These are phyloP conservation scores for Solanum stenotomum DNA, from an alignment of 257 asterid species.

Conservation along the genomic window DNA sequence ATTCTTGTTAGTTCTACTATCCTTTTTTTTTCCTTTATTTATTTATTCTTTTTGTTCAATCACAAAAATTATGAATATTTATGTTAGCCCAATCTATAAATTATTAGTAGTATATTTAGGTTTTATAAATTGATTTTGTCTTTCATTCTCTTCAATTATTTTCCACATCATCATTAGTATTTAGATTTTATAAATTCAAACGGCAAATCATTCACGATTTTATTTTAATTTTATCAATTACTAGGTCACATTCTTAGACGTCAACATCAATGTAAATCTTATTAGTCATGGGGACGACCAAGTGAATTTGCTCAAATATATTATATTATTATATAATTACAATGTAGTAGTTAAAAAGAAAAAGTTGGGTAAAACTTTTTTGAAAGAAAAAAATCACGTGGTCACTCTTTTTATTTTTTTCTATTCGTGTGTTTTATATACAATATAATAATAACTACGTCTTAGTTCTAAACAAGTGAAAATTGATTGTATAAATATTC, in stretches of 20 bases:
- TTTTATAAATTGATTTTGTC: neutral
- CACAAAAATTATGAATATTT: neutral
- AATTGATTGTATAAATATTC: neutral
- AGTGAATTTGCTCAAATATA: neutral
- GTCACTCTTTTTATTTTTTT: neutral
- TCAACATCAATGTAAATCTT: neutral
- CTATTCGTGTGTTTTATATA: neutral
- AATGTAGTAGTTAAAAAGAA: neutral
- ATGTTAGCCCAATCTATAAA: neutral
- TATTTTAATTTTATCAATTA: neutral
- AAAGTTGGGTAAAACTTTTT: neutral
- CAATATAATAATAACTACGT: neutral
- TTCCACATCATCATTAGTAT: neutral
- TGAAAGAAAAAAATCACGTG: neutral
- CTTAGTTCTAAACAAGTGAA: neutral
- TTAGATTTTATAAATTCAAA: neutral
- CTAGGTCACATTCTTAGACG: neutral
- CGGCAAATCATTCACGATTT: neutral
- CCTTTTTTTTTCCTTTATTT: neutral
- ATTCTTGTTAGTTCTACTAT: neutral
- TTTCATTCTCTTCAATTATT: neutral
- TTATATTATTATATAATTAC: neutral
- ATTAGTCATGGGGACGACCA: neutral
- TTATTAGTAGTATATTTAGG: neutral
- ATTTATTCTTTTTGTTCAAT: neutral